Conservation (phyloP, 331 rosid genomes). For the Acacia concinna region DNA sequence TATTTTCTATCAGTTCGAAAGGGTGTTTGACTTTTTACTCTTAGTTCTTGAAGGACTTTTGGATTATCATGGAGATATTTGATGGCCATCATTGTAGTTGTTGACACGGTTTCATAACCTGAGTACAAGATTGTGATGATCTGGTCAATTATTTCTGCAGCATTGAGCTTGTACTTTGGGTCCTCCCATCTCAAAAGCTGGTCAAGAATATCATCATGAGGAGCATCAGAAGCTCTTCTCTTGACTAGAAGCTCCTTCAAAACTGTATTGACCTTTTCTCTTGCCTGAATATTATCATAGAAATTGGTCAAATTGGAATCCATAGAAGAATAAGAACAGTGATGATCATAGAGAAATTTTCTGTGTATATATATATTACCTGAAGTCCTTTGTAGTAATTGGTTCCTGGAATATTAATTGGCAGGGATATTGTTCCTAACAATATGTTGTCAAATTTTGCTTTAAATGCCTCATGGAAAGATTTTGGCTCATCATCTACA, state of each 20-base stretch:
- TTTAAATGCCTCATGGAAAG: slow-evolving; percentile 44
- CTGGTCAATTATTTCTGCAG: slow-evolving; percentile 69
- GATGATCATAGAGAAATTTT: not conserved
- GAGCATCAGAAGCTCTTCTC: slow-evolving; percentile 56
- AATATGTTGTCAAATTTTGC: slow-evolving; percentile 61
- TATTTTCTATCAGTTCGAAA: not conserved
- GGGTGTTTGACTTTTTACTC: slow-evolving; percentile 44
- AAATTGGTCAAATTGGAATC: not conserved
- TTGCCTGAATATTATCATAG: slow-evolving; percentile 45
- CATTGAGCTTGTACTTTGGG: slow-evolving; percentile 45
- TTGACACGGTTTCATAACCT: slow-evolving; percentile 82
- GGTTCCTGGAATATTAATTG: slow-evolving; percentile 76
- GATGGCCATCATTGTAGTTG: slow-evolving; percentile 80
- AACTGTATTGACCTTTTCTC: slow-evolving; percentile 48
- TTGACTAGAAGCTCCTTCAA: slow-evolving; percentile 48
- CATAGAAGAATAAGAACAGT: not conserved
- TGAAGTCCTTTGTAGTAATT: slow-evolving; percentile 56
- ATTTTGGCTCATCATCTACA: slow-evolving; percentile 50
- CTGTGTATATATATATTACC: slow-evolving; percentile 30
- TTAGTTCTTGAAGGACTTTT: slow-evolving; percentile 55
- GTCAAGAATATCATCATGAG: slow-evolving; percentile 57
- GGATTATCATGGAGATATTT: slow-evolving; percentile 81
- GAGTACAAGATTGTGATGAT: slow-evolving; percentile 66
- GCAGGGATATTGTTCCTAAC: slow-evolving; percentile 68
- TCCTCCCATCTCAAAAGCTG: slow-evolving; percentile 44